These are phyloP conservation scores for Diaporthe ilicicola DNA, from an alignment of 2,329 filamentous ascomycete genomes.

Conservation along the genomic window DNA sequence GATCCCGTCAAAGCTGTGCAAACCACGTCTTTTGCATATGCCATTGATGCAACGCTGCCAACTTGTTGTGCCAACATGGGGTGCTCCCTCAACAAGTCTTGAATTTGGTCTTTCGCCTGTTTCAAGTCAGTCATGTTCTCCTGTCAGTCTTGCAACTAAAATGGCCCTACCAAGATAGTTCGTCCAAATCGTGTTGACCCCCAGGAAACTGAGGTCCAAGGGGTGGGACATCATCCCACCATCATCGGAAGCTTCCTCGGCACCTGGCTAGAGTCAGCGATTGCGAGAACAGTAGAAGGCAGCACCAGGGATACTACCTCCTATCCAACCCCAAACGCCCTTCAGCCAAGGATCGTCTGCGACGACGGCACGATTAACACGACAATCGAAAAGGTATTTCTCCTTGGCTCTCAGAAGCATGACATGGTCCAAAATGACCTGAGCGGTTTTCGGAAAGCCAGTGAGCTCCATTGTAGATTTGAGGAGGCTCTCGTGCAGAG, in stretches of 20 bases:
- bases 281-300: not conserved
- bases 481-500: conserved; percentile 66
- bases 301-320: conserved; percentile 56
- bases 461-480: conserved; percentile 52
- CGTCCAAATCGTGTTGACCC: conserved; percentile 76
- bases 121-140: not conserved
- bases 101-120: conserved; percentile 30
- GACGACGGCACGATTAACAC: conserved; percentile 72
- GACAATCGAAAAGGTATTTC: conserved; percentile 70
- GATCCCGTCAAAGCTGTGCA: conserved; percentile 71
- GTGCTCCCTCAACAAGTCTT: conserved; percentile 54
- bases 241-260: conserved; percentile 69
- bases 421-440: conserved; percentile 62
- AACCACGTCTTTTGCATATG: conserved; percentile 69
- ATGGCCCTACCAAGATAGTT: conserved; percentile 67
- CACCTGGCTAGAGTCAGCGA: conserved; percentile 52
- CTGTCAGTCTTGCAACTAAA: conserved; percentile 26
- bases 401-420: conserved; percentile 69
- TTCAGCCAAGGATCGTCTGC: conserved; percentile 78
- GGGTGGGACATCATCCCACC: conserved; percentile 75
- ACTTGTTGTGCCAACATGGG: conserved; percentile 56
- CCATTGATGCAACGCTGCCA: conserved; percentile 71
- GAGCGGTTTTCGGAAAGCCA: conserved; percentile 59
- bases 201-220: conserved; percentile 79
- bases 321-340: conserved; percentile 81